These are phyloP conservation scores for Arthroderma sp. DNA, from an alignment of 2,329 filamentous ascomycete genomes.

Conservation along the genomic window DNA sequence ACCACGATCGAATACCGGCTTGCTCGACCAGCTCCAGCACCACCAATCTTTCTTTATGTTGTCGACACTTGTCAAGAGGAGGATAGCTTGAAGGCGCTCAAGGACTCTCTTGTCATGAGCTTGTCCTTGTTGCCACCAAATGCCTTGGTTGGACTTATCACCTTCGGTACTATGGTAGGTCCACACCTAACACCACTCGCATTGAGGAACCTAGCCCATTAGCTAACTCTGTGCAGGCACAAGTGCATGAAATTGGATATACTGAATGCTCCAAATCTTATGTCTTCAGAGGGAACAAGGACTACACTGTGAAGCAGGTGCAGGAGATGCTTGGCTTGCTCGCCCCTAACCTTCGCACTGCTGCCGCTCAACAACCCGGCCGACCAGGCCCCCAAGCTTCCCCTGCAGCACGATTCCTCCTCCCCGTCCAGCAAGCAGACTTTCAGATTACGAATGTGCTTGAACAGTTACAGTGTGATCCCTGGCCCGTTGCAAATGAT, in stretches of 20 bases:
- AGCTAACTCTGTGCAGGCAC: constrained; percentile 43
- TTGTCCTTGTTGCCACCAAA: constrained; percentile 50
- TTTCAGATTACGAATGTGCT: constrained; percentile 94
- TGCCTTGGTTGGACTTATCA: constrained; percentile 52
- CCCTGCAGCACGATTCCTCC: constrained; percentile 74
- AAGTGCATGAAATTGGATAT: constrained; percentile 97
- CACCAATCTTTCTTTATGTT: constrained; percentile 57
- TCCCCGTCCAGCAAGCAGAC: constrained; percentile 90
- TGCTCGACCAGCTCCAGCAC: constrained; percentile 47
- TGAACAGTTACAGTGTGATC: constrained; percentile 90
- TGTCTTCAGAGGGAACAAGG: constrained; percentile 94
- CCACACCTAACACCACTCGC: background rate
- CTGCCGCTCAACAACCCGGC: constrained; percentile 60
- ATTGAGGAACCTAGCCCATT: too few relatives aligned
- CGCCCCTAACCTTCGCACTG: constrained; percentile 57
- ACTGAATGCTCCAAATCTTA: constrained; percentile 97
- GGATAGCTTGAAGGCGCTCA: constrained; percentile 52
- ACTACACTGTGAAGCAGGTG: constrained; percentile 97
- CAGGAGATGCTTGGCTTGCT: constrained; percentile 93
- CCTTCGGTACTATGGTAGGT: constrained; percentile 73
- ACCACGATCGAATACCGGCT: constrained; percentile 56
- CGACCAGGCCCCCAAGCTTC: constrained; percentile 62
- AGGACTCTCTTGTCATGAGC: constrained; percentile 55
- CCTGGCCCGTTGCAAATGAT: constrained; percentile 93
- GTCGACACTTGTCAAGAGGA: constrained; percentile 58